Evolutionary conservation across 225 moss, liverwort and hornwort genomes (phyloP).

Genomic region (Physcomitrium patens): DNA sequence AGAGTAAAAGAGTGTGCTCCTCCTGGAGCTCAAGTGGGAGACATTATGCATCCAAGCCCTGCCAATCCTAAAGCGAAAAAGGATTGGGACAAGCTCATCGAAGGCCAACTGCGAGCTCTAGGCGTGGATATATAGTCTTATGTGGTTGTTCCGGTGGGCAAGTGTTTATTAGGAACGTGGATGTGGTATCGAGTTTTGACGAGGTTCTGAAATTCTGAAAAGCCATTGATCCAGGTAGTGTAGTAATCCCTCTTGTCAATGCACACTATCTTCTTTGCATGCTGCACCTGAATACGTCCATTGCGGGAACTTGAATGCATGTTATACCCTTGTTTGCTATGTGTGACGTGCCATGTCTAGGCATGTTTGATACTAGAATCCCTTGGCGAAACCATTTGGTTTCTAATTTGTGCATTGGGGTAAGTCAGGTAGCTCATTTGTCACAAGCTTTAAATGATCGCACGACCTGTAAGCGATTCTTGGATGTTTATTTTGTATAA

Average conservation of each 20-base stretch:
- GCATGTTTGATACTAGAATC: background rate
- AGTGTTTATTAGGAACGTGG: background rate
- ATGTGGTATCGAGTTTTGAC: background rate
- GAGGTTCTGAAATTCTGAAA: background rate
- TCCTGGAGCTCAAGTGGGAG: constrained; percentile 47
- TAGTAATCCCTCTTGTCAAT: constrained; percentile 2
- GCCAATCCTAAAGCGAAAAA: constrained; percentile 72
- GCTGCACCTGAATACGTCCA: background rate
- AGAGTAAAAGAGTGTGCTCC: constrained; percentile 51
- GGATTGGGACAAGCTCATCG: constrained; percentile 59
- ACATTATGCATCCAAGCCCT: constrained; percentile 68
- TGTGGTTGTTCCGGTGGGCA: constrained; percentile 6
- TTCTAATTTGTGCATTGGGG: background rate
- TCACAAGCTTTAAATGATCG: too few relatives aligned
- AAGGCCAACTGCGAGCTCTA: constrained; percentile 53
- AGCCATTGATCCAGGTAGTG: constrained; percentile 16
- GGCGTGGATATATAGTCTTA: constrained; percentile 48
- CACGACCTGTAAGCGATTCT: too few relatives aligned
- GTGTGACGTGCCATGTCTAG: background rate
- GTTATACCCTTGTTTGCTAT: background rate
- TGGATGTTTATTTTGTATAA: too few relatives aligned
- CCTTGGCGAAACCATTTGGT: background rate
- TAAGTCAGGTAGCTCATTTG: background rate
- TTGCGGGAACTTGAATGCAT: background rate
- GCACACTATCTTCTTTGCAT: background rate